phyloP scores from a whole-genome alignment of 1,139 yeast genomes.

The Debaryomyces singareniensis region DNA sequence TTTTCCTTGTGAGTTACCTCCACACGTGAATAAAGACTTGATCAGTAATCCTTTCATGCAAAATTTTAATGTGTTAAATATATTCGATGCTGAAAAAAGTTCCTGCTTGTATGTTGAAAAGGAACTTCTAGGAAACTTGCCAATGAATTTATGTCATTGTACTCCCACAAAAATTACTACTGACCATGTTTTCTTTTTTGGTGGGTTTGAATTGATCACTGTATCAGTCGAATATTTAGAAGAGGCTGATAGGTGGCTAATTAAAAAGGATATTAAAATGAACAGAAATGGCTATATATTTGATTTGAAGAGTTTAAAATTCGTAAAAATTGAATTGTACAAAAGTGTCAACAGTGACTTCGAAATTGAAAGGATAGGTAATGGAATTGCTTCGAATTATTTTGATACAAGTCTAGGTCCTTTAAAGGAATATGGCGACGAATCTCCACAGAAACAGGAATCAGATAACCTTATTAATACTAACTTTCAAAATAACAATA shows the following conservation, averaged over 20 bases:
- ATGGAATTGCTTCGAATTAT: slow-evolving; percentile 15
- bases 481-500: neutral
- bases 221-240: slow-evolving; percentile 17
- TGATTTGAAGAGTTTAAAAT: slow-evolving; percentile 25
- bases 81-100: slow-evolving; percentile 29
- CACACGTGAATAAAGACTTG: slow-evolving; percentile 29
- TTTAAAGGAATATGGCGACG: neutral
- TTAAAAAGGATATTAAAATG: slow-evolving; percentile 24
- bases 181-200: slow-evolving; percentile 34
- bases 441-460: neutral
- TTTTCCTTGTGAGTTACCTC: slow-evolving; percentile 37
- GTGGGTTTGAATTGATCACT: slow-evolving; percentile 30
- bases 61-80: slow-evolving; percentile 20
- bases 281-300: slow-evolving; percentile 34
- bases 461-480: slow-evolving; percentile 1
- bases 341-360: slow-evolving; percentile 8
- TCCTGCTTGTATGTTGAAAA: slow-evolving; percentile 26
- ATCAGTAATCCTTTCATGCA: slow-evolving; percentile 30
- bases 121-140: slow-evolving; percentile 15
- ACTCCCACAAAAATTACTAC: slow-evolving; percentile 25
- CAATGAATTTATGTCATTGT: slow-evolving; percentile 25
- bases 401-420: slow-evolving; percentile 6
- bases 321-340: slow-evolving; percentile 23
- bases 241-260: slow-evolving; percentile 29
- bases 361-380: slow-evolving; percentile 20